Conservation (phyloP, 495 filamentous ascomycete genomes). For the Lophium mytilinum region DNA sequence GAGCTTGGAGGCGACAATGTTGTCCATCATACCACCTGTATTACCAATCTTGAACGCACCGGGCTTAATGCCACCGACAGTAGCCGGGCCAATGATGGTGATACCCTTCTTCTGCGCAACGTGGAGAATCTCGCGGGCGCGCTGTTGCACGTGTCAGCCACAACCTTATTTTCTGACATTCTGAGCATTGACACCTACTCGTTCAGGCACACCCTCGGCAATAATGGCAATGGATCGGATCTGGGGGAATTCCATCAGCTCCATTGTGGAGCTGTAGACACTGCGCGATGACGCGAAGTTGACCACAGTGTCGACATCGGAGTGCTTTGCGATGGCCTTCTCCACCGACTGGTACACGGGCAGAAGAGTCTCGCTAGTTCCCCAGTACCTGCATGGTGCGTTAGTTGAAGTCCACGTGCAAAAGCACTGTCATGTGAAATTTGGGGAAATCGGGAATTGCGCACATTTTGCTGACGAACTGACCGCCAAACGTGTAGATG, state of each 20-base stretch:
- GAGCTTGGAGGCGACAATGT: slow-evolving; percentile 99
- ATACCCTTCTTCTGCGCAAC: slow-evolving; percentile 96
- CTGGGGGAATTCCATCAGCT: slow-evolving; percentile 94
- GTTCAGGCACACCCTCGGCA: slow-evolving; percentile 96
- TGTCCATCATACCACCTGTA: slow-evolving; percentile 99
- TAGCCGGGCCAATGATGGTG: slow-evolving; percentile 97
- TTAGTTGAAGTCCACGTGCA: slow-evolving; percentile 3
- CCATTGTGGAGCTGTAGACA: slow-evolving; percentile 96
- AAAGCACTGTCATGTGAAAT: background rate
- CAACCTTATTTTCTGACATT: no score
- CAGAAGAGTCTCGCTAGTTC: slow-evolving; percentile 96
- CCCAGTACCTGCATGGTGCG: slow-evolving; percentile 67
- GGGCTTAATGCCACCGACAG: slow-evolving; percentile 98
- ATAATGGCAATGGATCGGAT: slow-evolving; percentile 98
- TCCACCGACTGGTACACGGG: slow-evolving; percentile 93
- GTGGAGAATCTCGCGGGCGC: slow-evolving; percentile 93
- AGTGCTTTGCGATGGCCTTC: slow-evolving; percentile 96
- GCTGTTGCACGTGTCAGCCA: slow-evolving; percentile 38
- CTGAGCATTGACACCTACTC: slow-evolving; percentile 49
- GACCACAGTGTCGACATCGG: slow-evolving; percentile 92
- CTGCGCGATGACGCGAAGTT: slow-evolving; percentile 98
- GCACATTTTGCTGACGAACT: slow-evolving; percentile 99
- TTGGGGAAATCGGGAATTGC: slow-evolving; percentile 13
- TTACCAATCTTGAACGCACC: slow-evolving; percentile 99
- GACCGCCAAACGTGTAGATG: slow-evolving; percentile 99